A percentile compares a stretch with the other conserved stretches of the same genome.
phyloP scores from a whole-genome alignment of 805 yeast genomes.

The Barnettozyma vustinii region DNA sequence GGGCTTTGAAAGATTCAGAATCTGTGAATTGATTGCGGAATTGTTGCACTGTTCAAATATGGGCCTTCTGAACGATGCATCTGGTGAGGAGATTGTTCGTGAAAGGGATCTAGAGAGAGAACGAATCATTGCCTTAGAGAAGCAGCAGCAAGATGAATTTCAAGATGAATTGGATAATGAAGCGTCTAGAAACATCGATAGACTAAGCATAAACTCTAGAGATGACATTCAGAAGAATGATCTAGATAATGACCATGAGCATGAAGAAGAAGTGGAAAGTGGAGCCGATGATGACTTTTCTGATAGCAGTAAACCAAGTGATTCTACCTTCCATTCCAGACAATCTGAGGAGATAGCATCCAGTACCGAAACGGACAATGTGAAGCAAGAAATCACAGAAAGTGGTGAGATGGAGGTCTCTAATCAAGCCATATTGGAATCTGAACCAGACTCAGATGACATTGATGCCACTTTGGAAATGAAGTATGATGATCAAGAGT shows the following conservation, averaged over 20 bases:
- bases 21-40: slow-evolving; percentile 91
- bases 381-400: slow-evolving; percentile 3
- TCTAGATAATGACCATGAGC: slow-evolving; percentile 2
- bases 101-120: slow-evolving; percentile 66
- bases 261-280: slow-evolving; percentile 1
- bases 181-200: slow-evolving; percentile 25
- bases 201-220: slow-evolving; percentile 14
- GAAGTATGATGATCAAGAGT: slow-evolving; percentile 35
- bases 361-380: neutral
- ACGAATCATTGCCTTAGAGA: slow-evolving; percentile 38
- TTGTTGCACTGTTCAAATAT: slow-evolving; percentile 95
- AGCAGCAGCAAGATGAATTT: slow-evolving; percentile 16
- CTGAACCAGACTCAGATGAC: slow-evolving; percentile 25
- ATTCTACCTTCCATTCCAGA: neutral
- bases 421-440: slow-evolving; percentile 15
- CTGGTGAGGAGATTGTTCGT: slow-evolving; percentile 60
- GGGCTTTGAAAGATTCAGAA: slow-evolving; percentile 87
- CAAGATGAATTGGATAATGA: slow-evolving; percentile 32
- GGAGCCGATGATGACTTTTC: slow-evolving; percentile 12
- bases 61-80: slow-evolving; percentile 78
- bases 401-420: neutral
- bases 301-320: neutral
- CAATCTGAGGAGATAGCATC: neutral
- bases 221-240: slow-evolving; percentile 8
- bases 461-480: slow-evolving; percentile 24